Percentiles rank a stretch among this genome's conserved stretches.
phyloP scores from a whole-genome alignment of 1,284 basidiomycete species.

The Austroboletus sp. region DNA sequence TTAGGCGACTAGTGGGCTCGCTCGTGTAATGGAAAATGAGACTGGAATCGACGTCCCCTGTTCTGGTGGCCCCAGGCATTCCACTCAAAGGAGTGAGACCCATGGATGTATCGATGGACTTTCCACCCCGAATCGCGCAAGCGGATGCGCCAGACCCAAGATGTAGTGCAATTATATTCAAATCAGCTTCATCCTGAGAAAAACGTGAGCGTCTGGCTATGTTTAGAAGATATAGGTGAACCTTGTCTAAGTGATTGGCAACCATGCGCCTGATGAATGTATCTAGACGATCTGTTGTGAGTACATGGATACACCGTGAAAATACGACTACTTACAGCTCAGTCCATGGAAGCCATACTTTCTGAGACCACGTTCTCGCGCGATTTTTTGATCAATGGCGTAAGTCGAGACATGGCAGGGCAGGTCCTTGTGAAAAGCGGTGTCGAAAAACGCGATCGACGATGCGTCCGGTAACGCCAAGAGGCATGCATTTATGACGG shows the following conservation, averaged over 20 bases:
- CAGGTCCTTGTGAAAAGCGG: conserved; percentile 74
- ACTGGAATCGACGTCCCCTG: conserved; percentile 75
- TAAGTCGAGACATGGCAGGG: conserved; percentile 71
- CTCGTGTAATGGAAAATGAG: conserved; percentile 82
- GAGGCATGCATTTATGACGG: conserved; percentile 58
- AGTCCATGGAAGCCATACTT: conserved; percentile 88
- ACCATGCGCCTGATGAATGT: conserved; percentile 59
- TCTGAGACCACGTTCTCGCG: conserved; percentile 58
- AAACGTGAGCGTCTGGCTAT: background rate
- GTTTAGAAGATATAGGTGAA: conserved; percentile 10
- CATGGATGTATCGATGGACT: conserved; percentile 77
- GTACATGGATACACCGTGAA: background rate
- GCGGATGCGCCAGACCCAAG: conserved; percentile 82
- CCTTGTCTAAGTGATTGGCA: conserved; percentile 52
- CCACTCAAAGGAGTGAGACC: conserved; percentile 73
- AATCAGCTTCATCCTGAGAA: conserved; percentile 30
- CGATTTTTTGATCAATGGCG: conserved; percentile 61
- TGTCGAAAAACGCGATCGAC: conserved; percentile 76
- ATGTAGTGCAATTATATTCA: conserved; percentile 74
- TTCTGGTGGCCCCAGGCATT: conserved; percentile 80
- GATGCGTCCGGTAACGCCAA: conserved; percentile 54
- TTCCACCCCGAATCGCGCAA: conserved; percentile 64
- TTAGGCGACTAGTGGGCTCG: conserved; percentile 39
- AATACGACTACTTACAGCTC: conserved; percentile 44
- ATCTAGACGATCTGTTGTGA: conserved; percentile 38